phyloP scores from a whole-genome alignment of 257 asterid genomes.

The Lycium barbarum region DNA sequence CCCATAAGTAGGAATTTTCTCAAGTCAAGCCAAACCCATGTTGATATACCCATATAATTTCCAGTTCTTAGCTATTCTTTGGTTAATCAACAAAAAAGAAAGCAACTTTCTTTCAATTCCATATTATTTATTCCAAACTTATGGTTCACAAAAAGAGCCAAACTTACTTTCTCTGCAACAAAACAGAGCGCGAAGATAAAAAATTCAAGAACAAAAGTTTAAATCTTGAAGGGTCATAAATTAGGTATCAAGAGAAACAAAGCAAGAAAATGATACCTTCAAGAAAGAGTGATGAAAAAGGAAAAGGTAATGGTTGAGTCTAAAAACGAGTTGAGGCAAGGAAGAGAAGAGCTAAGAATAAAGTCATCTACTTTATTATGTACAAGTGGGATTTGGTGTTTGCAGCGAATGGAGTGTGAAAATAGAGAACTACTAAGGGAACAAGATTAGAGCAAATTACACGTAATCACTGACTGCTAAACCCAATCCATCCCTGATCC shows the following conservation, averaged over 20 bases:
- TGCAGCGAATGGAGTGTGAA: neutral
- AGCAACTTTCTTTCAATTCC: slow-evolving; percentile 13
- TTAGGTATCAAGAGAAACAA: neutral
- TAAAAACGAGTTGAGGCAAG: neutral
- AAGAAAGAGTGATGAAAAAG: neutral
- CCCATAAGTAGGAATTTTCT: neutral
- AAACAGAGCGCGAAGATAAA: neutral
- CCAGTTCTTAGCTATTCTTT: slow-evolving; percentile 21
- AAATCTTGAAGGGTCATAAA: neutral
- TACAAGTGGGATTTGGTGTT: neutral
- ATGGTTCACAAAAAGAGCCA: neutral
- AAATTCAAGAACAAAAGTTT: neutral
- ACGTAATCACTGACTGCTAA: slow-evolving; percentile 1
- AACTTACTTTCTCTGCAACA: neutral
- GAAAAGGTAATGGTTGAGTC: neutral
- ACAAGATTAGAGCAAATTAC: neutral
- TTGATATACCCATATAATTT: neutral
- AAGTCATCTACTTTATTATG: too few relatives aligned
- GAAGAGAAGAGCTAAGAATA: too few relatives aligned
- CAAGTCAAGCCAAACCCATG: neutral
- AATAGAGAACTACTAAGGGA: neutral
- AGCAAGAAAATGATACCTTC: slow-evolving; percentile 3
- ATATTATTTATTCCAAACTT: neutral
- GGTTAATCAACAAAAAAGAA: neutral
- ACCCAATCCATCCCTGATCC: slow-evolving; percentile 17